Base-by-base conservation (phyloP, 1,284 basidiomycete species). In the Sanghuangporus weigelae region DNA sequence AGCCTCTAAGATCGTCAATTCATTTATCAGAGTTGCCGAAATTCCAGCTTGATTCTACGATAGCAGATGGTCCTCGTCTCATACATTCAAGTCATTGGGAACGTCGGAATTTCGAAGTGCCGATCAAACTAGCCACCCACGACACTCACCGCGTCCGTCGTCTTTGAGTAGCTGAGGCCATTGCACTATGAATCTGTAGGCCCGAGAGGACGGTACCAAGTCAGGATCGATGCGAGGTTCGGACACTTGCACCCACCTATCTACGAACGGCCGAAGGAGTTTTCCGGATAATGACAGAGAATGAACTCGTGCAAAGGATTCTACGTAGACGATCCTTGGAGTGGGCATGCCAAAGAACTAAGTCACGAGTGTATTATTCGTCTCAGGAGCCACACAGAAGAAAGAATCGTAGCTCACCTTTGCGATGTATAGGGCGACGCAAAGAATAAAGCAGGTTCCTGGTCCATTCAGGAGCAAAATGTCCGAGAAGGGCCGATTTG, bases 381-480 rank as follows among this genome's bases (percentile, higher is more conserved):
- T 19, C 3, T 54, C 53, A 31, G 5, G 16, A 54, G 8, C 31
- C 31, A 31, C 4, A 5, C 35, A 54, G 31, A 23, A 54, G 53
- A 11, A 38, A 12, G 44, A 38, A 38, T 26, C 39, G 40, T 21
- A 60, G 8, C 90, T 71, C 70, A 95, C 96, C 73, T 87, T 84
- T 65, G 91, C 87, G 31, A 94, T 68, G 71, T 89, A 91, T 12
- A 86, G 81, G 0, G 92, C 86, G 6, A 84, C 66, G 59, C 90
- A 93, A 16, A 99, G 80, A 2, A 91, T 80, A 39, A 96, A 86
- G 71, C 93, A 96, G 2, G 96, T 98, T 8, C 96, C 97, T 0
- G 97, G 97, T 6, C 97, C 97, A 74, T 99, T 99, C 50, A 99
- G 75, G 59, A 99, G 75, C 31, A 99, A 77, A 26, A 95, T 78